Base-by-base conservation (phyloP, 108 stramenopile genomes). In the Ochromonas danica region DNA sequence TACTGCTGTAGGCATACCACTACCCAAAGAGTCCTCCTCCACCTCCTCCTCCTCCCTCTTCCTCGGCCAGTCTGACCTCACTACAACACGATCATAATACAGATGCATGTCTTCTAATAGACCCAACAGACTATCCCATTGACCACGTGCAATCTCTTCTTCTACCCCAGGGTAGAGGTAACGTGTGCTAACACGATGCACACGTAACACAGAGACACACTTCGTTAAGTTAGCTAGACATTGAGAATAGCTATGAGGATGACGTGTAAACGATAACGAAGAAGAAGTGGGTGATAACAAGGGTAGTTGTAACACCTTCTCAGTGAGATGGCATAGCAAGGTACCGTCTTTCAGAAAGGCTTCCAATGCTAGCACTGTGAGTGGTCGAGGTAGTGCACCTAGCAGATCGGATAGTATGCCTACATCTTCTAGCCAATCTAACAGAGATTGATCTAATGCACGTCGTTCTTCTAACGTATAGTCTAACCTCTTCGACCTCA, bases 41-140 rank as follows among this genome's bases (percentile, higher is more conserved):
- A n/a, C n/a, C n/a, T n/a, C n/a, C n/a, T n/a, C n/a, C n/a, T n/a
- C n/a, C n/a, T n/a, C n/a, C n/a, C n/a, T n/a, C n/a, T n/a, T n/a
- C n/a, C n/a, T n/a, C n/a, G n/a, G n/a, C n/a, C n/a, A n/a, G n/a
- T n/a, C n/a, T n/a, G n/a, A n/a, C n/a, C n/a, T n/a, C n/a, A n/a
- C n/a, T n/a, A n/a, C 45, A 51, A 51, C 22, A 51, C 6, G 6
- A 51, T 51, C 45, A 51, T 6, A 6, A 51, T 51, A 51, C 27
- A 17, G 31, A 36, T 75, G 72, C 3, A 27, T 33, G 31, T 75
- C 72, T 41, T 75, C 72, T 22, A 75, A 41, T 31, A 75, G 40
- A 3, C 72, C 72, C 36, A 75, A 33, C 31, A 36, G 6, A 6
- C 40, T 41, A 31, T 45, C 72, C 72, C 72, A 75, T 25, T 3